These are phyloP conservation scores for Salvia miltiorrhiza DNA, from an alignment of 257 asterid genomes.

Conservation along the genomic window DNA sequence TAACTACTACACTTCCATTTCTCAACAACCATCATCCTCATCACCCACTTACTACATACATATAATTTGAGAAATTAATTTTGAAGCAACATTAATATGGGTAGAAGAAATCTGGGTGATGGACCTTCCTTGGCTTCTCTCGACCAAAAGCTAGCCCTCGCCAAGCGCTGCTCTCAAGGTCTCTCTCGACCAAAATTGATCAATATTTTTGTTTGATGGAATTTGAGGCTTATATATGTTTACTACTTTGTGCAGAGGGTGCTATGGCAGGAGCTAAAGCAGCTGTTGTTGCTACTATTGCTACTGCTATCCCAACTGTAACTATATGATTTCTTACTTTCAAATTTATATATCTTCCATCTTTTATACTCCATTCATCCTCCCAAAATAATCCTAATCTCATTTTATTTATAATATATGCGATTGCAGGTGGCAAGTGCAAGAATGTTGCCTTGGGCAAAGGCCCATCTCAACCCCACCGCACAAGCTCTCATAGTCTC, in stretches of 20 bases:
- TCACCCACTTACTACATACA: not conserved
- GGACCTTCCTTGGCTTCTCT: conserved; percentile 41
- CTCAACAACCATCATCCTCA: not conserved
- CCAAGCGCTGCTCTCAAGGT: conserved; percentile 80
- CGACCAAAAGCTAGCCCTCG: conserved; percentile 68
- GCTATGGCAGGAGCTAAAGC: conserved; percentile 85
- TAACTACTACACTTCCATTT: not conserved
- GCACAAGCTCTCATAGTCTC: conserved; percentile 89
- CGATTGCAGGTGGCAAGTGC: conserved; percentile 70
- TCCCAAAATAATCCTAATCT: no score
- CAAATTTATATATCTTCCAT: no score
- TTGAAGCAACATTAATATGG: conserved; percentile 17
- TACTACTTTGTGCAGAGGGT: conserved; percentile 49
- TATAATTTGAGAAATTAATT: no score
- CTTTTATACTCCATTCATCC: no score
- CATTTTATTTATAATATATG: no score
- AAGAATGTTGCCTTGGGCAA: conserved; percentile 83
- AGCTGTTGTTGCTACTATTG: conserved; percentile 67
- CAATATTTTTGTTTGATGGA: not conserved
- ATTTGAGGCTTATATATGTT: no score
- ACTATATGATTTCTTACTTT: not conserved
- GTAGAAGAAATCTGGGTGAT: conserved; percentile 32
- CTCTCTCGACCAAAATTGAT: no score
- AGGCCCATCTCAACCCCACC: conserved; percentile 75
- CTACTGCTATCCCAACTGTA: conserved; percentile 93